A percentile compares a stretch with the other conserved stretches of the same genome.
These are phyloP conservation scores for Auriculariales sp. DNA, from an alignment of 768 basidiomycete genomes.

Conservation along the genomic window DNA sequence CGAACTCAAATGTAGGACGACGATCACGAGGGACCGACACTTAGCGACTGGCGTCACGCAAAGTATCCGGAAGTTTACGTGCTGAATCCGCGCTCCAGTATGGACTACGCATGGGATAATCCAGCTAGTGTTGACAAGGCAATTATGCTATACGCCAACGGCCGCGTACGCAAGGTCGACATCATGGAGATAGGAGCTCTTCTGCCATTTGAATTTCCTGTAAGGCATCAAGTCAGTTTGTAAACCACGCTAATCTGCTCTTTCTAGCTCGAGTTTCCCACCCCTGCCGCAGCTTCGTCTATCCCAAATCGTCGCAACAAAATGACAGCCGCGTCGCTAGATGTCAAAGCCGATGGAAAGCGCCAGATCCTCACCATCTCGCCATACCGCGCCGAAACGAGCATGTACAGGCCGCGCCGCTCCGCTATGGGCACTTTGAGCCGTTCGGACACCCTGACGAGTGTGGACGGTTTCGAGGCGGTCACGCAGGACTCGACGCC, in stretches of 20 bases:
- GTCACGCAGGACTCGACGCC: slow-evolving; percentile 60
- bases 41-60: slow-evolving; percentile 19
- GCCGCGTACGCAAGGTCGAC: slow-evolving; percentile 55
- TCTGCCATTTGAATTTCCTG: slow-evolving; percentile 75
- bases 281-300: no score
- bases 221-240: slow-evolving; percentile 27
- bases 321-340: slow-evolving; percentile 62
- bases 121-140: slow-evolving; percentile 77
- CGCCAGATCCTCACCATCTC: slow-evolving; percentile 79
- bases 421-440: slow-evolving; percentile 29
- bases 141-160: slow-evolving; percentile 48
- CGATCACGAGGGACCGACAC: slow-evolving; percentile 30
- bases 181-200: slow-evolving; percentile 93
- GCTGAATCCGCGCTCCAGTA: slow-evolving; percentile 36
- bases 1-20: slow-evolving; percentile 14
- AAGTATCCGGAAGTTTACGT: slow-evolving; percentile 24
- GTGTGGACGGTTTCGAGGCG: slow-evolving; percentile 71
- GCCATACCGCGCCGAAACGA: slow-evolving; percentile 70
- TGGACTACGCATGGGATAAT: slow-evolving; percentile 84
- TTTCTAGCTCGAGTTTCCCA: no score
- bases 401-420: slow-evolving; percentile 71
- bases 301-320: slow-evolving; percentile 27
- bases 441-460: slow-evolving; percentile 56
- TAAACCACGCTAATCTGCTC: no score
- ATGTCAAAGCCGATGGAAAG: slow-evolving; percentile 79